These are phyloP conservation scores for Penicillium decumbens DNA, from an alignment of 2,329 filamentous ascomycete species.

Conservation along the genomic window DNA sequence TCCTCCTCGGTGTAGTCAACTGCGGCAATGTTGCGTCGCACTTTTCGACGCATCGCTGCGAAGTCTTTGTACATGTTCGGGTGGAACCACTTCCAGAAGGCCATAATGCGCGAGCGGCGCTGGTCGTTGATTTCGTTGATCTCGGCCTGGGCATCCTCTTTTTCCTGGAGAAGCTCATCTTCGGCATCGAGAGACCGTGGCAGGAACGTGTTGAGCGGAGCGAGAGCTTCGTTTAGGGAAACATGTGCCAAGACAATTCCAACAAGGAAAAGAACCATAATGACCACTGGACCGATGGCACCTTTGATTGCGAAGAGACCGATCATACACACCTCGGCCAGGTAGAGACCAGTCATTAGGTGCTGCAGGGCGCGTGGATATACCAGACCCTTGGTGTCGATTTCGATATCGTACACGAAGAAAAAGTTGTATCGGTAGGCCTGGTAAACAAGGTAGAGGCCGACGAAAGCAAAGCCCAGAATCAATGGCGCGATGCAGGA, in stretches of 20 bases:
- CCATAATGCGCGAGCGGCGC: constrained; percentile 20
- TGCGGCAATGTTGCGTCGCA: constrained; percentile 55
- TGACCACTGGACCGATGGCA: constrained; percentile 61
- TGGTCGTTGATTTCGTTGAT: constrained; percentile 21
- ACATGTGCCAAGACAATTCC: constrained; percentile 72
- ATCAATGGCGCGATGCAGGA: constrained; percentile 82
- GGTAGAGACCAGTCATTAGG: constrained; percentile 75
- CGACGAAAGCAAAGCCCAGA: constrained; percentile 72
- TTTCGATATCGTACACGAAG: constrained; percentile 72
- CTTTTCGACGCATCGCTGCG: constrained; percentile 62
- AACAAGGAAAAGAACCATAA: constrained; percentile 71
- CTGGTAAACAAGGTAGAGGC: constrained; percentile 74
- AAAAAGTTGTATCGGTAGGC: constrained; percentile 88
- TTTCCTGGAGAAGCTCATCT: constrained; percentile 45
- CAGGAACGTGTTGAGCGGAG: constrained; percentile 57
- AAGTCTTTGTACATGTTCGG: constrained; percentile 75
- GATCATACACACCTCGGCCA: constrained; percentile 77
- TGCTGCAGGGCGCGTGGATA: constrained; percentile 84
- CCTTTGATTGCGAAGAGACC: constrained; percentile 71
- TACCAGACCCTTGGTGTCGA: constrained; percentile 84
- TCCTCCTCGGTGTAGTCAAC: constrained; percentile 60
- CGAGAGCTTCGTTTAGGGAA: constrained; percentile 44
- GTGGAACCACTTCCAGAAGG: constrained; percentile 51
- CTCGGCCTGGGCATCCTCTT: constrained; percentile 27
- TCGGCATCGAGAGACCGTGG: constrained; percentile 63